phyloP scores from a whole-genome alignment of 2,329 filamentous ascomycete species.

The Colletotrichum filicis region DNA sequence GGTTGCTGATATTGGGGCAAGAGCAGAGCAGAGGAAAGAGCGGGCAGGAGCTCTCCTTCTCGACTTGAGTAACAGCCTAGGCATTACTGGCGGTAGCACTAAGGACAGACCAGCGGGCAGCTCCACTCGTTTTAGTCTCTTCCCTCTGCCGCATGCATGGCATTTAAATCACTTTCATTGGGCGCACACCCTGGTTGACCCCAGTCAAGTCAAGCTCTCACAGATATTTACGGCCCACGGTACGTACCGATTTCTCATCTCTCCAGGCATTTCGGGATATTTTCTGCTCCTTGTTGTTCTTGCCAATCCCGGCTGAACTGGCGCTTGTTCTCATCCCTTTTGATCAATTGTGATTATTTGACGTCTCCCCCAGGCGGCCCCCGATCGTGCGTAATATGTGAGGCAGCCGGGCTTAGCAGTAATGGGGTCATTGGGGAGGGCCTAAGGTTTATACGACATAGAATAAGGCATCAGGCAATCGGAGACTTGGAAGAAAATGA shows the following conservation, averaged over 20 bases:
- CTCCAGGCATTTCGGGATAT: constrained; percentile 1
- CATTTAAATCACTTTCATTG: not conserved
- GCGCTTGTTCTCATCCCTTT: not conserved
- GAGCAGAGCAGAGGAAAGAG: not conserved
- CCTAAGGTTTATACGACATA: not conserved
- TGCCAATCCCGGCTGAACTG: not conserved
- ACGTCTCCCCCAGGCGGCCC: not conserved
- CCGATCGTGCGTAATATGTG: not conserved
- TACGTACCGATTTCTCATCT: constrained; percentile 4
- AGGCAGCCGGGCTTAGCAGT: not conserved
- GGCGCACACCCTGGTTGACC: not conserved
- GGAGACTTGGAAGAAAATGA: not conserved
- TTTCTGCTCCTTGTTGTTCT: constrained; percentile 6
- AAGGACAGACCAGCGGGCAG: not conserved
- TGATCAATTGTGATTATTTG: not conserved
- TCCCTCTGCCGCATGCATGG: constrained; percentile 29
- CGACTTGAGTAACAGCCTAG: not conserved
- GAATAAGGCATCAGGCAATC: not conserved
- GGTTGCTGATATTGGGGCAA: not conserved
- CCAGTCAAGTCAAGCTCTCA: not conserved
- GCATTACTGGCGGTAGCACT: too few species aligned
- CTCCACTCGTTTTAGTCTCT: constrained; percentile 26
- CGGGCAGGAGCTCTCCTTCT: not conserved
- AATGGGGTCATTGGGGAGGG: not conserved
- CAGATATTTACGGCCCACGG: constrained; percentile 7